Evolutionary conservation across 2,329 filamentous ascomycete genomes (phyloP).

Genomic region (Scortechinia acanthostroma): DNA sequence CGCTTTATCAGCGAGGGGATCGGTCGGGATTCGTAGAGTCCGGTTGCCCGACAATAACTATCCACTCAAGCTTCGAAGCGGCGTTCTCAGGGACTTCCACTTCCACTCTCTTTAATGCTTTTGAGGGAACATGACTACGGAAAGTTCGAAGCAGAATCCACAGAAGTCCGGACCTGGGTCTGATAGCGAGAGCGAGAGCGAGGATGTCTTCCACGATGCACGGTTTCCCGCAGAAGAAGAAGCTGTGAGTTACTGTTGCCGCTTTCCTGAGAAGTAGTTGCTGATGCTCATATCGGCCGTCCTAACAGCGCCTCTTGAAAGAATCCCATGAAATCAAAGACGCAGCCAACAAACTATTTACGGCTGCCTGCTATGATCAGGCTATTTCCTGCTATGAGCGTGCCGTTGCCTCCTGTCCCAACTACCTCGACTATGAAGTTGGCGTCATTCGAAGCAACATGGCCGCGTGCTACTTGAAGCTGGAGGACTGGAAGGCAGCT

Average conservation of each 20-base stretch:
- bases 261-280: not conserved
- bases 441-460: constrained; percentile 85
- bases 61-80: too few relatives aligned
- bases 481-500: constrained; percentile 78
- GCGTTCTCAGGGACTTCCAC: too few relatives aligned
- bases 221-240: constrained; percentile 47
- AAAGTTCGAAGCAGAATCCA: too few relatives aligned
- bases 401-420: constrained; percentile 71
- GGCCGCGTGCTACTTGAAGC: constrained; percentile 78
- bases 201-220: constrained; percentile 6
- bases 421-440: constrained; percentile 79
- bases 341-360: constrained; percentile 75
- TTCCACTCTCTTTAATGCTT: too few relatives aligned
- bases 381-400: constrained; percentile 79
- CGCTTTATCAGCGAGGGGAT: too few relatives aligned
- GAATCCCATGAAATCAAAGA: constrained; percentile 70
- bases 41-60: too few relatives aligned
- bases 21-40: too few relatives aligned
- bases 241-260: constrained; percentile 28
- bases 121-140: too few relatives aligned
- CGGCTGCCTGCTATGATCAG: constrained; percentile 61
- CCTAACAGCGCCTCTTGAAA: constrained; percentile 50
- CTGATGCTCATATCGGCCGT: not conserved
- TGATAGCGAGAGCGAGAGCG: not conserved
- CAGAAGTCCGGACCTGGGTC: not conserved